Evolutionary conservation across 257 asterid genomes (phyloP), one percentile per base, ranked within the genome.

Genomic region (Henckelia pumila): DNA sequence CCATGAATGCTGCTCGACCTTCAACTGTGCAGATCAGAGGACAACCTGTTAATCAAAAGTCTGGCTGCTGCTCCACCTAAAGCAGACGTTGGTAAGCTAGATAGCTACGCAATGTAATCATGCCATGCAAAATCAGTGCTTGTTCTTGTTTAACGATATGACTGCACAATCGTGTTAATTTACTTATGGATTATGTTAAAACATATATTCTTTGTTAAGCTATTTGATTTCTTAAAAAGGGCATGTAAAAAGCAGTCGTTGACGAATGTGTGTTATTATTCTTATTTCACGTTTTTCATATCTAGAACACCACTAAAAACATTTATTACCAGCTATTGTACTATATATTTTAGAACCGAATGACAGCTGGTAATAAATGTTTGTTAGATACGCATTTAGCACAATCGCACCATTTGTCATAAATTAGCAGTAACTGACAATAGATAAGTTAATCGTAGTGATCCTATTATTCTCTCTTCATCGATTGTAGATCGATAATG

Each of bases 1-100:
- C 85, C 37, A 78, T 79, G 83, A 88, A 73, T 73, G 86, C 76
- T 66, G 90, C 89, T 19, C 85, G 96, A 32, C 97, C 92, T 33
- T 87, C 92, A 17, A 86, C 95, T 0, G 95, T 91, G 66, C 90
- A 91, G 82, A 88, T 91, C 75, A 85, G 87, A 30, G 95, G 96
- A 73, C 96, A 86, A 32, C 91, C 95, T 2, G 91, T 91, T 69
- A 88, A 86, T 82, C 95, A 91, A 63, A 91, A 78, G 28, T 79
- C 92, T 13, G 95, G 96, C 32, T 91, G 97, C 87, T 88, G 97
- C 82, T 86, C 97, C 70, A 77, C 76, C 73, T 90, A 71, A 84
- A 70, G 40, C 3, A n/a, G 7, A 49, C 17, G 59, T 28, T 32
- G 23, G 59, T 35, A 56, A 28, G 37, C 59, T 61, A 30, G 49